Conservation (phyloP, 2,329 filamentous ascomycete genomes). For the Trichophyton mentagrophytes region DNA sequence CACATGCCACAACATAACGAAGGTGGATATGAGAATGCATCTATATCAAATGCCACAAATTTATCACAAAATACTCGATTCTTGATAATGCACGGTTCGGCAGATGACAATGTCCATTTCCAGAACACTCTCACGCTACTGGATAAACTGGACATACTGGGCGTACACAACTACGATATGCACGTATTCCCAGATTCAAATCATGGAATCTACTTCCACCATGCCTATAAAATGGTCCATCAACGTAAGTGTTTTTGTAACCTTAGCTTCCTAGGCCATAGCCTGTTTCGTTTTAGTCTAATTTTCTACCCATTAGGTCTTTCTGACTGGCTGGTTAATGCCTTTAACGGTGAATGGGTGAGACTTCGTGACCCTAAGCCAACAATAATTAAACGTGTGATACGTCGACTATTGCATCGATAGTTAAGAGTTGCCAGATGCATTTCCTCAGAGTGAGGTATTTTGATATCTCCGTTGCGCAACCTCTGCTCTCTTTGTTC, state of each 20-base stretch:
- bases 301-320: conserved; percentile 20
- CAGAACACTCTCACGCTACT: conserved; percentile 84
- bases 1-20: conserved; percentile 75
- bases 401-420: not conserved
- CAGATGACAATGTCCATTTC: conserved; percentile 94
- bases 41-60: conserved; percentile 60
- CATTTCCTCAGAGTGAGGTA: not conserved
- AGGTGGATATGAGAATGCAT: conserved; percentile 61
- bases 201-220: conserved; percentile 89
- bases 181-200: conserved; percentile 95
- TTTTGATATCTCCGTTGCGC: not conserved
- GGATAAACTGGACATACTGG: conserved; percentile 69
- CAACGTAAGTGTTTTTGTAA: conserved; percentile 56
- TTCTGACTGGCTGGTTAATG: conserved; percentile 82
- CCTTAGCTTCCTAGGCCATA: not conserved
- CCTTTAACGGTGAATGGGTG: conserved; percentile 94
- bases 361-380: conserved; percentile 39
- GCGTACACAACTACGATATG: conserved; percentile 87
- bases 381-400: conserved; percentile 18
- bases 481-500: not conserved
- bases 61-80: conserved; percentile 70
- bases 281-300: not conserved
- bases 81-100: conserved; percentile 89
- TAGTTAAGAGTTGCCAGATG: not conserved
- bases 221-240: conserved; percentile 81